Base-by-base conservation (phyloP, 208 protist species). In the Leishmania braziliensis region DNA sequence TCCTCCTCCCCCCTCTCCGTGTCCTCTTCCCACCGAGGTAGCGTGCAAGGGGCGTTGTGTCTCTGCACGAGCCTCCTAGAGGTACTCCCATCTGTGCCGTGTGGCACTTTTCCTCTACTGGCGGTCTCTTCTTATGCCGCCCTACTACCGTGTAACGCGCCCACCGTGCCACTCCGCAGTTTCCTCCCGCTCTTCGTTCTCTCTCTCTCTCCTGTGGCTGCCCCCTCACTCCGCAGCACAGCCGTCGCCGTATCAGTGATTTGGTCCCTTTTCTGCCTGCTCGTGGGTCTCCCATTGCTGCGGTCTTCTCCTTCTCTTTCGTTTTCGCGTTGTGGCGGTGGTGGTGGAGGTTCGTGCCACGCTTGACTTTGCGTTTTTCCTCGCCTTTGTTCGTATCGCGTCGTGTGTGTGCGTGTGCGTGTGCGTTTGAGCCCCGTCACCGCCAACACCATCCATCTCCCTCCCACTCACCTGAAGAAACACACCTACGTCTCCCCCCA, bases 251-350 rank as follows among this genome's bases (percentile, higher is more conserved):
- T 68, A 68, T 68, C 14, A 1, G 29, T 68, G 26, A 29, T 43
- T 29, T 16, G 62, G 29, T 23, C 5, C 0, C 18, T 68, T 68
- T 16, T 29, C 12, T 33, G 66, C 62, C 69, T 46, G 76, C n/a
- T 50, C 62, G 12, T 54, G 33, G 8, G 76, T 60, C 36, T 66
- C 65, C 36, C 43, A 23, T 73, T 20, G 29, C 62, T 29, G 14
- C 62, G 33, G 77, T 20, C 56, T 48, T 78, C 18, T 77, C 20
- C 72, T n/a, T 43, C 75, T 80, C 58, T 80, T 33, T 72, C 2
- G 12, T 23, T 0, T 36, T 33, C 39, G 68, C 18, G 12, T 43
- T 46, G 33, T 36, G 2, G 39, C 2, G 20, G 39, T 9, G 46
- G 29, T 71, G 29, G 66, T 33, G 29, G 43, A 46, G 43, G 43